Evolutionary conservation across 352 stramenopile species (phyloP), one percentile per base, ranked within the genome.

Genomic region (Thalassiosira sp.): DNA sequence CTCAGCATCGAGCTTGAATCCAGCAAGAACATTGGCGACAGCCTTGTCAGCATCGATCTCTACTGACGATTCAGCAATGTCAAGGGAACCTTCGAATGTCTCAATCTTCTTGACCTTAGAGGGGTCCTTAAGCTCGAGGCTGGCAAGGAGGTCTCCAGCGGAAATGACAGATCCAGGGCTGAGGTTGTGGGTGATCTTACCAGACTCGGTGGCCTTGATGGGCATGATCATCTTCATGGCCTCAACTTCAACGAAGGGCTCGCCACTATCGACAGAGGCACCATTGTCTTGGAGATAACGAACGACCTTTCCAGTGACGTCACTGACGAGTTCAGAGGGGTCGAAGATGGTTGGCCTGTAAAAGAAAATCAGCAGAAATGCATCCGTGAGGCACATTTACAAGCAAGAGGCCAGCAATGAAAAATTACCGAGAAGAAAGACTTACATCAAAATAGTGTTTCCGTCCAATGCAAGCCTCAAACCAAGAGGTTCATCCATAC

Each of bases 151-250:
- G 80, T 99, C 97, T 43, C 97, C 97, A 52, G 97, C 95, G 25
- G 95, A 94, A 25, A 99, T 95, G 61, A 99, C 96, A 7, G 95
- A 96, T 61, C 97, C 97, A 71, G 97, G 95, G 0, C 95, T 96
- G 86, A 99, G 97, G 72, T 95, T 93, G 70, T 99, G 90, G 10
- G 88, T 95, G 71, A 99, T 98, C 45, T 97, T 96, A 89, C 97
- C 97, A 69, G 89, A 95, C 81, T 99, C 97, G 10, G 94, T 94
- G 1, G 97, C 97, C 75, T 98, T 95, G 63, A 99, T 91, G 24
- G 97, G 96, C 96, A 99, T 99, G 89, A 99, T 99, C 97, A 99
- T 99, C 92, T 99, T 99, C 97, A 99, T 99, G 10, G 98, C 93
- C 79, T 98, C 94, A 49, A 98, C 93, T 78, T 98, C 94, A 40